Evolutionary conservation across 805 yeast species (phyloP).

Genomic region (Yamadazyma laniorum): DNA sequence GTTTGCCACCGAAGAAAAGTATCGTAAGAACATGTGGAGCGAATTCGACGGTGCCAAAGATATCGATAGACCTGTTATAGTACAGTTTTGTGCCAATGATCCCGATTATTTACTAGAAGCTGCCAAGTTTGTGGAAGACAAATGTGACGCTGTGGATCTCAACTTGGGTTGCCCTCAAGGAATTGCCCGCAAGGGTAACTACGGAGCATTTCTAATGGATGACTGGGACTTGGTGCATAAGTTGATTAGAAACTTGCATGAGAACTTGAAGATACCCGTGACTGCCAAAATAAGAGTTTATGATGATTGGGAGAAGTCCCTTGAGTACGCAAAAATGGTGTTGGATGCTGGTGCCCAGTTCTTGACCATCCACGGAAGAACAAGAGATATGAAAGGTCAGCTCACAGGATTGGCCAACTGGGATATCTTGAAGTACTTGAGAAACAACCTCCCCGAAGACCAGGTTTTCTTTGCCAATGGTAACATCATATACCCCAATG

Average conservation of each 20-base stretch:
- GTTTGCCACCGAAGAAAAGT: conserved; percentile 81
- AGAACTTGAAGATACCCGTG: conserved; percentile 77
- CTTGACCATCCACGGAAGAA: conserved; percentile 90
- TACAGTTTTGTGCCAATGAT: conserved; percentile 96
- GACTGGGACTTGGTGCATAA: conserved; percentile 84
- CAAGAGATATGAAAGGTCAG: conserved; percentile 97
- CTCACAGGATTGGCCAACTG: conserved; percentile 94
- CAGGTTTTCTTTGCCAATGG: conserved; percentile 95
- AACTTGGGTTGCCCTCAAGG: conserved; percentile 99
- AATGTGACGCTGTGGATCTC: conserved; percentile 94
- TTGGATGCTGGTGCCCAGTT: conserved; percentile 93
- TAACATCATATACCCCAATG: conserved; percentile 86
- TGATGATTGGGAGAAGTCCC: conserved; percentile 77
- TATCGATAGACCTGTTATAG: conserved; percentile 81
- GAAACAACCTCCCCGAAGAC: conserved; percentile 73
- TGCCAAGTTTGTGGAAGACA: conserved; percentile 73
- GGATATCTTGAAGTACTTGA: conserved; percentile 68
- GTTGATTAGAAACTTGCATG: conserved; percentile 71
- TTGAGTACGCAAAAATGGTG: conserved; percentile 86
- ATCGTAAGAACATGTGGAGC: conserved; percentile 71
- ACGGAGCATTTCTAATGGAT: conserved; percentile 95
- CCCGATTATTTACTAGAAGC: conserved; percentile 81
- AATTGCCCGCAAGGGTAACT: conserved; percentile 90
- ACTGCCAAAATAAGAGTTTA: conserved; percentile 94
- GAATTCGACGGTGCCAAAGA: conserved; percentile 67